These are phyloP conservation scores for Cyclotella kingstonii DNA, from an alignment of 108 stramenopile species.

Conservation along the genomic window DNA sequence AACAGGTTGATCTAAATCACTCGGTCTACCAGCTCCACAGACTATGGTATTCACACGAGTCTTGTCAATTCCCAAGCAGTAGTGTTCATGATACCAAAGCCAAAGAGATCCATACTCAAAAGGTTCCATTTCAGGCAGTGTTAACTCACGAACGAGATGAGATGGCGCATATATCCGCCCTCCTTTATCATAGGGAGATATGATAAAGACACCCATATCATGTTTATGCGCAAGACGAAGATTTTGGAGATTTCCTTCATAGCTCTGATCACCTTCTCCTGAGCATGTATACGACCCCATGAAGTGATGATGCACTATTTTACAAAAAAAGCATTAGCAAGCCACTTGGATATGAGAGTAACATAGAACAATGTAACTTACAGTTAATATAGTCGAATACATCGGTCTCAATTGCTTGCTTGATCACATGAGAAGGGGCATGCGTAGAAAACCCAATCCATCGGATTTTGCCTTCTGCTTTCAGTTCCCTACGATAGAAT, in stretches of 20 bases:
- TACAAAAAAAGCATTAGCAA: not conserved
- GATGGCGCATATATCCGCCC: conserved; percentile 73
- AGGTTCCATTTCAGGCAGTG: conserved; percentile 76
- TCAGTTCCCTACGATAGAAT: conserved; percentile 37
- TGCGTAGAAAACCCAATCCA: conserved; percentile 89
- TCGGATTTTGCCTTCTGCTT: conserved; percentile 68
- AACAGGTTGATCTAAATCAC: conserved; percentile 72
- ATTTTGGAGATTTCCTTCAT: conserved; percentile 63
- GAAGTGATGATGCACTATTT: conserved; percentile 80
- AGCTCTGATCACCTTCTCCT: conserved; percentile 48
- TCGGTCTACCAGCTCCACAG: conserved; percentile 70
- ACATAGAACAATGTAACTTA: not conserved
- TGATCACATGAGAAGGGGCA: conserved; percentile 71
- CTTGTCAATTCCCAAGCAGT: conserved; percentile 16
- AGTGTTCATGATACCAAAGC: conserved; percentile 62
- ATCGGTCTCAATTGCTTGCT: conserved; percentile 64
- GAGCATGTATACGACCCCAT: conserved; percentile 84
- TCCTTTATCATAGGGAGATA: conserved; percentile 89
- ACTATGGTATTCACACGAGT: conserved; percentile 62
- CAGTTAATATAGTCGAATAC: conserved; percentile 81
- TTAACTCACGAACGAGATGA: conserved; percentile 59
- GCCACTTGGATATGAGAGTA: not conserved
- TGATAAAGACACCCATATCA: conserved; percentile 89
- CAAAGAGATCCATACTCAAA: conserved; percentile 61
- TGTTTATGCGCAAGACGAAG: conserved; percentile 59